Evolutionary conservation across 169 alveolate species (phyloP), one percentile per base, ranked within the genome.

Genomic region (Cryptosporidium xiaoi): DNA sequence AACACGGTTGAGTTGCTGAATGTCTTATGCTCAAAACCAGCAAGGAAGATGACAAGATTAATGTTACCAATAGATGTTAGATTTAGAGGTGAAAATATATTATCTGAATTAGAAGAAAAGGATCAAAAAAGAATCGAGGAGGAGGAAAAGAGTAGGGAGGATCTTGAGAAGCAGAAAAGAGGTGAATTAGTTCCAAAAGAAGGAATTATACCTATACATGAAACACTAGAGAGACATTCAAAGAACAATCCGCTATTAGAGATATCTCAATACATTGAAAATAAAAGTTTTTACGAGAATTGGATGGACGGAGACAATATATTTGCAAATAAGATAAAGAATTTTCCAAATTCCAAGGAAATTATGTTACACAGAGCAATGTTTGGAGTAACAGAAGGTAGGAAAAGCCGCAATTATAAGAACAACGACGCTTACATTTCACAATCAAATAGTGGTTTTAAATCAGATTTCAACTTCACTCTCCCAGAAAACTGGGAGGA

Each of bases 11-110:
- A 62, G 16, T 27, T 24, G 18, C 56, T 56, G n/a, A 44, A 36
- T 18, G 29, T 5, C 27, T 44, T 77, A 20, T 20, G 31, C 24
- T 51, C 64, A 20, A 44, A n/a, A 7, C 87, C 87, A 33, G 40
- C 71, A 3, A 48, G n/a, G 31, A 77, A 77, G 15, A 15, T 77
- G 3, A 36, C 55, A 20, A 77, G 87, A 31, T 56, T 71, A 20
- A 77, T 34, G 58, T 24, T 77, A 6, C 87, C 87, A 5, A 77
- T 20, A 44, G 87, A 77, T 60, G 64, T 77, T 18, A 60, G 87
- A 44, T 56, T 44, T 27, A 58, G 87, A 77, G 87, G 87, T 27
- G 87, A 77, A 60, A 62, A 36, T 6, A 77, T 77, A 50, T 29
- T 77, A 16, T 44, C 71, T 60, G 24, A 56, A 44, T 44, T 77